These are phyloP conservation scores for Fusarium sp. DNA, from an alignment of 2,329 filamentous ascomycete species.

Conservation along the genomic window DNA sequence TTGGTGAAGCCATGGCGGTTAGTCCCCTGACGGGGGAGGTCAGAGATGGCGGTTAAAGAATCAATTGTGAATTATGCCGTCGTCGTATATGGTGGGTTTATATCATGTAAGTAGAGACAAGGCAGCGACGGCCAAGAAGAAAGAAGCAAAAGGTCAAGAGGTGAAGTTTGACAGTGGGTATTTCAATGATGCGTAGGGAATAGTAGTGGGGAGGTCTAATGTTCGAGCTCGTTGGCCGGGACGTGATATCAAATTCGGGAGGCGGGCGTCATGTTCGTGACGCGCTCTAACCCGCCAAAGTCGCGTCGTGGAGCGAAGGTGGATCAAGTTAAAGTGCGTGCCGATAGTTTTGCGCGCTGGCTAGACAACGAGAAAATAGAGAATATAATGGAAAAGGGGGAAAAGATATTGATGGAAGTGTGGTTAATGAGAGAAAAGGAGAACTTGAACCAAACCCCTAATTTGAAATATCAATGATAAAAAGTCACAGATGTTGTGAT, in stretches of 20 bases:
- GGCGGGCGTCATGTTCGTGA: slow-evolving; percentile 53
- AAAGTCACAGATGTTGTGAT: slow-evolving; percentile 12
- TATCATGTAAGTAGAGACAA: not conserved
- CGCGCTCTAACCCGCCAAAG: slow-evolving; percentile 44
- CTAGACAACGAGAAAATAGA: slow-evolving; percentile 21
- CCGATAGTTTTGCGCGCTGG: slow-evolving; percentile 26
- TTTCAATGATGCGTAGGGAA: slow-evolving; percentile 14
- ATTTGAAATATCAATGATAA: not conserved
- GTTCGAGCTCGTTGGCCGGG: slow-evolving; percentile 35
- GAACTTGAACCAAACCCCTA: not conserved
- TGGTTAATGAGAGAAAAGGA: not conserved
- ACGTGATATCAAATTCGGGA: slow-evolving; percentile 46
- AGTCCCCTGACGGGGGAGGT: slow-evolving; percentile 38
- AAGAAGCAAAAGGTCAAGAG: slow-evolving; percentile 10
- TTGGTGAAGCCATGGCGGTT: slow-evolving; percentile 52
- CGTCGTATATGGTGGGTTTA: not conserved
- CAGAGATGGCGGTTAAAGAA: slow-evolving; percentile 18
- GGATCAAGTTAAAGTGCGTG: slow-evolving; percentile 38
- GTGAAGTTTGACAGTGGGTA: slow-evolving; percentile 15
- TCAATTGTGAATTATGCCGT: slow-evolving; percentile 5
- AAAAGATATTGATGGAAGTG: not conserved
- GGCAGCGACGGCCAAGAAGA: slow-evolving; percentile 6
- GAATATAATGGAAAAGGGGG: not conserved
- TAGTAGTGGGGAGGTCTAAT: slow-evolving; percentile 28
- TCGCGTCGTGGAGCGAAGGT: slow-evolving; percentile 46